phyloP scores from a whole-genome alignment of 495 filamentous ascomycete species.

The Chlorociboria aeruginascens region DNA sequence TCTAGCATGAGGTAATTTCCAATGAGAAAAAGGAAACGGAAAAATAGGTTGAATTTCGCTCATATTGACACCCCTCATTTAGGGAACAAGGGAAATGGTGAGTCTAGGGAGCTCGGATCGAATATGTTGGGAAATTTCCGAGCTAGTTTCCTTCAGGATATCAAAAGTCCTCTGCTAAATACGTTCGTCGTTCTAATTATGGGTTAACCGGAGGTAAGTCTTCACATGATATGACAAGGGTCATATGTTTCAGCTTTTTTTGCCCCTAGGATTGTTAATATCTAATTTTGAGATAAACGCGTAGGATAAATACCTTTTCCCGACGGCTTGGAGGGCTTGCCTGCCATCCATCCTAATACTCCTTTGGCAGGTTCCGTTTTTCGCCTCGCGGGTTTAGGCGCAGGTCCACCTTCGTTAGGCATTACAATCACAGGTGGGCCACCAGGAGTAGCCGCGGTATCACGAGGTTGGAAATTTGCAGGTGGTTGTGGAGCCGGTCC shows the following conservation, averaged over 20 bases:
- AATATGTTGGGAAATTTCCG: slow-evolving; percentile 6
- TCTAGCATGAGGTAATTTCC: not conserved
- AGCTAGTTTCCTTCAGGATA: not conserved
- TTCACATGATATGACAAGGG: slow-evolving; percentile 13
- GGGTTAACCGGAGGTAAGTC: not conserved
- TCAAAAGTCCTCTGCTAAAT: not conserved
- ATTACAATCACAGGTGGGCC: slow-evolving; percentile 10
- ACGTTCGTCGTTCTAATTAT: not conserved
- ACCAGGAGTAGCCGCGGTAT: not conserved
- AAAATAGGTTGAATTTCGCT: slow-evolving; percentile 7
- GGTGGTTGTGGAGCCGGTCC: not conserved
- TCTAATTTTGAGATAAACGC: not conserved
- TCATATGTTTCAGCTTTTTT: slow-evolving; percentile 13
- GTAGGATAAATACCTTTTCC: slow-evolving; percentile 13
- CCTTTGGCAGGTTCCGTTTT: slow-evolving; percentile 5
- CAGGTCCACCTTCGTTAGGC: not conserved
- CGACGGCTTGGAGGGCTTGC: slow-evolving; percentile 8
- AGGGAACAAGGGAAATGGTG: not conserved
- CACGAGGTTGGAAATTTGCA: not conserved
- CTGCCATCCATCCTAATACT: slow-evolving; percentile 16
- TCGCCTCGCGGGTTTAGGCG: not conserved
- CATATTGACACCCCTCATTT: slow-evolving; percentile 3
- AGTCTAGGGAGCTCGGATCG: slow-evolving; percentile 7
- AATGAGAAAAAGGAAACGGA: not conserved
- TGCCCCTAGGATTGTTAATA: slow-evolving; percentile 8